Evolutionary conservation across 768 basidiomycete species (phyloP), one percentile per base, ranked within the genome.

Genomic region (Suillus sp.): DNA sequence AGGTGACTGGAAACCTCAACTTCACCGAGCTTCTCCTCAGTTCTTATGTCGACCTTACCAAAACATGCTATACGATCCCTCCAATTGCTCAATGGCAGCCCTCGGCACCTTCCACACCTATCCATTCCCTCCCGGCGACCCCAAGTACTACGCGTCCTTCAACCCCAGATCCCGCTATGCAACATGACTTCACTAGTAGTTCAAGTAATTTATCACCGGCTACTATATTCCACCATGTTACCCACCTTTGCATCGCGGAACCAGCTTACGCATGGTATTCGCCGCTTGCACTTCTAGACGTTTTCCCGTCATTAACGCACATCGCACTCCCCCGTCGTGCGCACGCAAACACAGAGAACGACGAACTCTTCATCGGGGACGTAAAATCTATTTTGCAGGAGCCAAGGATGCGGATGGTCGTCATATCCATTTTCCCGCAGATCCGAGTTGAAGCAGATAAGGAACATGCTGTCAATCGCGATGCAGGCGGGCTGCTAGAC

Each of bases 311-410:
- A 32, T 73, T 82, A 6, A 73, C 80, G 2, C 77, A 81, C 65
- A 68, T 81, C 20, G 74, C 79, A 57, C 69, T 82, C 10, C 67
- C 79, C 3, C 79, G 81, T 37, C 75, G 76, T 1, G 72, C 76
- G 25, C 71, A 79, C 54, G 78, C 79, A 5, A 82, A 81, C 64
- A 69, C 70, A 61, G 78, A 77, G 30, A 82, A 82, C 60, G 81
- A 82, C 67, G 25, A 65, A 8, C 60, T 69, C 20, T 82, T 82
- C 59, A 69, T 71, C 2, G 68, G 74, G 11, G 77, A 78, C 18
- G 63, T 82, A 18, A 66, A 64, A 16, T 14, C 48, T 13, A 66
- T 80, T 43, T 69, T 81, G 38, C 65, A 60, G 32, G 62, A 66
- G 43, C 72, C 70, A 22, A 68, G 71, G 4, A 55, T 81, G 66